Conservation (phyloP, 768 basidiomycete genomes). For the Lyophyllum atratum region DNA sequence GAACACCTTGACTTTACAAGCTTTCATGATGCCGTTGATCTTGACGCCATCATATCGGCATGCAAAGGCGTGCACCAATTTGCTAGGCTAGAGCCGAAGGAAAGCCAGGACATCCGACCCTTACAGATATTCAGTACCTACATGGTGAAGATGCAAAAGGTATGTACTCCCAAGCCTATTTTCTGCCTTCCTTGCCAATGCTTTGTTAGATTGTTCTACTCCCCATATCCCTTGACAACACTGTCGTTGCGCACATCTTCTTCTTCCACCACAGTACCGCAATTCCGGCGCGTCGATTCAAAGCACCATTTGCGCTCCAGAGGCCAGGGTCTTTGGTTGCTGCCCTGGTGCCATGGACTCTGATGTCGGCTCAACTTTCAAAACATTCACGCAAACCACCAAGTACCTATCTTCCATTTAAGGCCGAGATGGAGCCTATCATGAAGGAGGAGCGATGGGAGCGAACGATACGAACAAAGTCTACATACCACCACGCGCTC, state of each 20-base stretch:
- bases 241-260: conserved; percentile 54
- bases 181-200: conserved; percentile 1
- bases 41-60: conserved; percentile 47
- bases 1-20: conserved; percentile 46
- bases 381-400: conserved; percentile 26
- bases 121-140: conserved; percentile 44
- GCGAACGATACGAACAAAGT: conserved; percentile 22
- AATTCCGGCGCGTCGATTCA: conserved; percentile 37
- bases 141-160: conserved; percentile 50
- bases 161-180: conserved; percentile 28
- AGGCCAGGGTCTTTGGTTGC: conserved; percentile 35
- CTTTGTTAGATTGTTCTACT: conserved; percentile 47
- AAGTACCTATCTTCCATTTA: conserved; percentile 12
- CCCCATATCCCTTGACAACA: conserved; percentile 47
- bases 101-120: conserved; percentile 37
- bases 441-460: conserved; percentile 21
- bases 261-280: conserved; percentile 46
- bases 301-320: conserved; percentile 40
- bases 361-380: conserved; percentile 34
- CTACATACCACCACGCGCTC: conserved; percentile 39
- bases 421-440: conserved; percentile 17
- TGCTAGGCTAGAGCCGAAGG: conserved; percentile 46
- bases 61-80: conserved; percentile 54
- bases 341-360: conserved; percentile 49
- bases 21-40: conserved; percentile 50